Evolutionary conservation across 179 eudicot species (phyloP), one percentile per base, ranked within the genome.

Genomic region (Corrigiola litoralis): DNA sequence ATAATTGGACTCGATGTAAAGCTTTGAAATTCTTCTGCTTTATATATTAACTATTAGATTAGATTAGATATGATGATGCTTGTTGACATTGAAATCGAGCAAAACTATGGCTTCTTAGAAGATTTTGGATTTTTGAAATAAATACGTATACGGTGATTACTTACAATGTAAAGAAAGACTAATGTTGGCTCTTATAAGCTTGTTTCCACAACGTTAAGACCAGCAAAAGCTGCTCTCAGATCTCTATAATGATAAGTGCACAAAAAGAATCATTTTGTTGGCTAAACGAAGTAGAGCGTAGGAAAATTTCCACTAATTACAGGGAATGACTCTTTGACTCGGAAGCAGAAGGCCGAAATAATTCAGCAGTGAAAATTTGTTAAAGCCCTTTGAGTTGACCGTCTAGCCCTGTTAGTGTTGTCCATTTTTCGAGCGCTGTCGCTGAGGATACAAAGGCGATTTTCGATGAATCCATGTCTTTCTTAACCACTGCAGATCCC

Each of bases 401-500:
- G 45, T 50, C 69, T 18, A 90, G 68, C 36, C 99, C 99, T 40
- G 91, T 75, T 31, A 94, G 72, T 36, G 79, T 50, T 10, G 91
- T 84, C 99, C 99, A 94, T 69, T 88, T 90, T 85, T 94, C 99
- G 4, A 94, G 79, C 5, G 99, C 95, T 41, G 60, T 77, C 18
- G 99, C 99, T 12, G 96, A 90, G 17, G 87, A 77, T 68, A 87
- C 89, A 56, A 90, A 94, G 4, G 99, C 97, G 31, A 75, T 60
- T 70, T 84, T 94, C 4, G 97, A 80, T 16, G 80, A 75, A 42
- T 94, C 88, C 9, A 77, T 73, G 61, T 94, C 94, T 33, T 90
- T 90, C 45, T 65, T 57, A 10, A 67, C 68, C 14, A 90, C 97
- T 94, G 71, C 51, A 47, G 18, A 32, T 13, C 4, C n/a, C 12